A percentile compares a stretch with the other conserved stretches of the same genome.
Conservation (phyloP, 495 filamentous ascomycete species). For the Aspergillus indologenus region DNA sequence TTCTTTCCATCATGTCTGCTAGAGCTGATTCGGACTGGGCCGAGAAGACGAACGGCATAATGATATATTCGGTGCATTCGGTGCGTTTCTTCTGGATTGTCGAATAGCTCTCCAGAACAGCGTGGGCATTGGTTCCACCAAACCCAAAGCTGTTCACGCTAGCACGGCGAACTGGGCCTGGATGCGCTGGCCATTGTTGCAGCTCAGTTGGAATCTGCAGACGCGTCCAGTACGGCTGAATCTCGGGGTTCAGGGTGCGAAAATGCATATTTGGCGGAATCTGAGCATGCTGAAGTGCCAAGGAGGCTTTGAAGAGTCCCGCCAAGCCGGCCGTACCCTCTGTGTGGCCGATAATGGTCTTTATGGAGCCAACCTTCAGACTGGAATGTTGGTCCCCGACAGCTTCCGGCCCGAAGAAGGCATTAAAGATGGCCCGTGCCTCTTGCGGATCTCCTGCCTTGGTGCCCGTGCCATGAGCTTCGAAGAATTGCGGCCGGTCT, state of each 20-base stretch:
- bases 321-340: slow-evolving; percentile 62
- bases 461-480: slow-evolving; percentile 44
- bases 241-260: slow-evolving; percentile 44
- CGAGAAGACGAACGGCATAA: background rate
- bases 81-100: background rate
- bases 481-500: slow-evolving; percentile 40
- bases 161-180: slow-evolving; percentile 11
- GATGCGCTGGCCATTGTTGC: background rate
- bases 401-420: slow-evolving; percentile 20
- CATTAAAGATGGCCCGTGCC: slow-evolving; percentile 31
- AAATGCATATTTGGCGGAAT: slow-evolving; percentile 61
- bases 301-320: slow-evolving; percentile 28
- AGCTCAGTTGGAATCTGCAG: background rate
- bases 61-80: too few species aligned
- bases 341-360: too few species aligned
- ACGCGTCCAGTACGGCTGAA: background rate
- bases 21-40: background rate
- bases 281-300: slow-evolving; percentile 45
- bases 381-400: slow-evolving; percentile 19
- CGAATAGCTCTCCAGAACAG: slow-evolving; percentile 48
- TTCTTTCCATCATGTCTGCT: too few species aligned
- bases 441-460: slow-evolving; percentile 42
- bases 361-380: slow-evolving; percentile 52
- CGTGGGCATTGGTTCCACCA: slow-evolving; percentile 63
- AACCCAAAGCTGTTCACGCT: slow-evolving; percentile 50